Conservation (phyloP, 768 basidiomycete species). For the Termitomyces sp. region DNA sequence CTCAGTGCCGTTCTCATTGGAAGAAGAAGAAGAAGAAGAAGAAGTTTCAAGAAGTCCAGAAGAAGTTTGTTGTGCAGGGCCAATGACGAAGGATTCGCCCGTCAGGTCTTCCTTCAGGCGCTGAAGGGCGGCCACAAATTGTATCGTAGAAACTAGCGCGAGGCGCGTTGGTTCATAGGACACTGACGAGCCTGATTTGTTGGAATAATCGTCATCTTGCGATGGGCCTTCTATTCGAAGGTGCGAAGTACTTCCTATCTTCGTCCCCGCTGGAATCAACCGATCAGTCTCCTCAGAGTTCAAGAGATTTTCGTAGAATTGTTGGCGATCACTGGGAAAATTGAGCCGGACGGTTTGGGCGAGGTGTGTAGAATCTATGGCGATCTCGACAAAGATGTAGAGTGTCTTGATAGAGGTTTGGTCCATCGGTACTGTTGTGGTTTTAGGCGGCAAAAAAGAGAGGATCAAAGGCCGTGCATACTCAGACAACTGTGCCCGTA, state of each 20-base stretch:
- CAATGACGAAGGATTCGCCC: conserved; percentile 24
- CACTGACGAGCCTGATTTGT: conserved; percentile 11
- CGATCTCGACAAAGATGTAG: conserved; percentile 97
- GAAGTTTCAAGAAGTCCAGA: conserved; percentile 6
- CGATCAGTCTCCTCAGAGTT: conserved; percentile 44
- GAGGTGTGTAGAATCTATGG: conserved; percentile 84
- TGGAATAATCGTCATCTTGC: not conserved
- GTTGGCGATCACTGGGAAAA: conserved; percentile 70
- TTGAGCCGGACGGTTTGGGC: conserved; percentile 81
- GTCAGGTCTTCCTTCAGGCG: conserved; percentile 76
- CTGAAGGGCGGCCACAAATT: conserved; percentile 93
- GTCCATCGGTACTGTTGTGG: conserved; percentile 79
- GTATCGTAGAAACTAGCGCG: conserved; percentile 94
- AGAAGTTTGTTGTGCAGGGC: conserved; percentile 3
- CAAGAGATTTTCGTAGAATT: conserved; percentile 61
- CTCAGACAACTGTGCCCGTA: conserved; percentile 98
- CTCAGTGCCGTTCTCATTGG: not conserved
- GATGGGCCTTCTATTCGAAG: conserved; percentile 56
- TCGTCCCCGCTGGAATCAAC: conserved; percentile 34
- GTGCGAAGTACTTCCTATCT: conserved; percentile 45
- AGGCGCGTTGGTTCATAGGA: conserved; percentile 52
- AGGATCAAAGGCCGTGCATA: conserved; percentile 41
- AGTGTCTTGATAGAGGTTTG: conserved; percentile 91
- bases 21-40: conserved; percentile 2
- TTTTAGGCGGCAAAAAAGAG: not conserved